Conservation (phyloP, 768 basidiomycete genomes). For the Collybia mongolica region DNA sequence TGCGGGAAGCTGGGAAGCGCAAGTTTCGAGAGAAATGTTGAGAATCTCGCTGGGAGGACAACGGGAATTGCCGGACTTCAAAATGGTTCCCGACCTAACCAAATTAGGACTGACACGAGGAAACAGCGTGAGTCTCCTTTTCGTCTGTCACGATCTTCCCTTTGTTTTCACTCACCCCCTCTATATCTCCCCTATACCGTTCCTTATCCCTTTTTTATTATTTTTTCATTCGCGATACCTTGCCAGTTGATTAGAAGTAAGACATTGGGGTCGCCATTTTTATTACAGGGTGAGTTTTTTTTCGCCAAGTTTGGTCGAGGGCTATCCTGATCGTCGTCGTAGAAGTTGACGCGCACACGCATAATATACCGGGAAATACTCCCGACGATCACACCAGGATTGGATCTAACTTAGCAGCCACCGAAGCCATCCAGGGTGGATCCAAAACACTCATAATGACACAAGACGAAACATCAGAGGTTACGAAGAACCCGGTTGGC, state of each 20-base stretch:
- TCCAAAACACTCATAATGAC: slow-evolving; percentile 15
- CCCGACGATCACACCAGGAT: slow-evolving; percentile 15
- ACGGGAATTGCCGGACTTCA: slow-evolving; percentile 12
- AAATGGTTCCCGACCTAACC: slow-evolving; percentile 18
- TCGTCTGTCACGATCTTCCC: slow-evolving; percentile 12
- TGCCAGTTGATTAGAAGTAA: slow-evolving; percentile 25
- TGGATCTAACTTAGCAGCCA: slow-evolving; percentile 12
- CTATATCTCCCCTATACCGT: slow-evolving; percentile 21
- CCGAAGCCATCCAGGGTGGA: slow-evolving; percentile 13
- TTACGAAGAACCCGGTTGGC: neutral
- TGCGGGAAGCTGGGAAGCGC: slow-evolving; percentile 54
- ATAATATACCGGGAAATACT: slow-evolving; percentile 30
- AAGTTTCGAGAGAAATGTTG: slow-evolving; percentile 56
- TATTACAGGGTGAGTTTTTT: slow-evolving; percentile 31
- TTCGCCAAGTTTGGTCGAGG: slow-evolving; percentile 1
- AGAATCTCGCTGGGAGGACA: slow-evolving; percentile 41
- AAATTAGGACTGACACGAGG: slow-evolving; percentile 38
- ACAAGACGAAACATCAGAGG: slow-evolving; percentile 8
- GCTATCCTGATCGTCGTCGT: slow-evolving; percentile 10
- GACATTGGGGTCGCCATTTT: slow-evolving; percentile 36
- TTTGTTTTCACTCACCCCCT: slow-evolving; percentile 21
- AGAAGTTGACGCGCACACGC: slow-evolving; percentile 27
- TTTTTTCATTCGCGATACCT: slow-evolving; percentile 16
- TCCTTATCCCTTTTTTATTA: slow-evolving; percentile 17
- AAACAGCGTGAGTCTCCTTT: slow-evolving; percentile 34